Evolutionary conservation across 352 stramenopile genomes (phyloP).

Genomic region (Phytopythium oedochilum): DNA sequence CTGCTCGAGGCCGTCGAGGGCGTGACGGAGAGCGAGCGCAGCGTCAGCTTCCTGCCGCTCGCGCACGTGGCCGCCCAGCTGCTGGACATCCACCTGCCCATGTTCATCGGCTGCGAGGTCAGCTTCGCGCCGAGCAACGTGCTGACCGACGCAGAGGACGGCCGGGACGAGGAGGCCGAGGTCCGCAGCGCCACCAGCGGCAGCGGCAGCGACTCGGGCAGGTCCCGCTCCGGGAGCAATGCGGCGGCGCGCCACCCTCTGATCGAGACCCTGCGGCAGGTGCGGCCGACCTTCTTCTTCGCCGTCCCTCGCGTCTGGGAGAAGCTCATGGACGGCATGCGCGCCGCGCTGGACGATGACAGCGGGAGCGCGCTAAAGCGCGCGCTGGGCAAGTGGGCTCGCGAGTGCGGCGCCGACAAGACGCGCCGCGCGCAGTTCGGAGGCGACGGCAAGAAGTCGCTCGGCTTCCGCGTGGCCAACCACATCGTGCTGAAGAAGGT

Average conservation of each 20-base stretch:
- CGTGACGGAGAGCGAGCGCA: slow-evolving; percentile 48
- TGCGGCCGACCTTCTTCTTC: slow-evolving; percentile 74
- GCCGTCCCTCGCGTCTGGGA: slow-evolving; percentile 85
- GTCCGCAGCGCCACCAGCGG: slow-evolving; percentile 36
- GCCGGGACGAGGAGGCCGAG: slow-evolving; percentile 38
- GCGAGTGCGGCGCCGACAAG: slow-evolving; percentile 55
- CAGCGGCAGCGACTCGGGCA: background rate
- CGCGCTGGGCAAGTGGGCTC: slow-evolving; percentile 79
- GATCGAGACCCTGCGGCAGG: slow-evolving; percentile 55
- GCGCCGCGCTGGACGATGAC: slow-evolving; percentile 27
- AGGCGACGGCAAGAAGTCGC: slow-evolving; percentile 35
- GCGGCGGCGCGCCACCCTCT: slow-evolving; percentile 19
- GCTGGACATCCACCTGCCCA: slow-evolving; percentile 72
- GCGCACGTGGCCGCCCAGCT: slow-evolving; percentile 80
- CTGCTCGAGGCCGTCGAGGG: slow-evolving; percentile 45
- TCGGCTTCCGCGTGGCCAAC: slow-evolving; percentile 82
- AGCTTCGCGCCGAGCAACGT: slow-evolving; percentile 50
- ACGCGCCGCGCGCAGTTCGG: slow-evolving; percentile 66
- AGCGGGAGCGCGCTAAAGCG: slow-evolving; percentile 63
- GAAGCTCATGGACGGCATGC: slow-evolving; percentile 83
- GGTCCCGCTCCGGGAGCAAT: background rate
- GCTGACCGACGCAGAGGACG: background rate
- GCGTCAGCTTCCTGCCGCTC: slow-evolving; percentile 79
- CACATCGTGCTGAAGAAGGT: slow-evolving; percentile 80
- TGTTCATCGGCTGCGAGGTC: slow-evolving; percentile 54